These are phyloP conservation scores for Lophium mytilinum DNA, from an alignment of 495 filamentous ascomycete species.

Conservation along the genomic window DNA sequence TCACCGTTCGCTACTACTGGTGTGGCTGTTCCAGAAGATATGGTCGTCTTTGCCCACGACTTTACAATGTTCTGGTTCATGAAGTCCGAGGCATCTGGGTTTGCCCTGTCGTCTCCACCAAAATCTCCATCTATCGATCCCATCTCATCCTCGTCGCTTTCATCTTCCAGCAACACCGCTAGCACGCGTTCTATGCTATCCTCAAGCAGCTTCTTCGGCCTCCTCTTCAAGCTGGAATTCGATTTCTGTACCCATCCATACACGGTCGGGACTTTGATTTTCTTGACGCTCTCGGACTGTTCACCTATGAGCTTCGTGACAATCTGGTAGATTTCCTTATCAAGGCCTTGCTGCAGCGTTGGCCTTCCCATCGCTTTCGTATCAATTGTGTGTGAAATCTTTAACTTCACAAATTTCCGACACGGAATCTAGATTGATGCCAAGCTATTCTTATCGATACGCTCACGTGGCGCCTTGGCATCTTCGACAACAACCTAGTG, in stretches of 20 bases:
- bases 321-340: conserved; percentile 55
- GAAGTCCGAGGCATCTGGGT: conserved; percentile 46
- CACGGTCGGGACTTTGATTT: conserved; percentile 53
- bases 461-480: conserved; percentile 13
- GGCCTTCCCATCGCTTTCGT: conserved; percentile 14
- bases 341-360: conserved; percentile 27
- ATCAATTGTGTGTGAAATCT: no score
- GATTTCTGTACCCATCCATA: conserved; percentile 74
- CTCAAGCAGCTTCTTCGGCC: conserved; percentile 71
- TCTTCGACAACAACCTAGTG: background rate
- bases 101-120: conserved; percentile 18
- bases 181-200: conserved; percentile 82
- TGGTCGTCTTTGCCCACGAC: conserved; percentile 48
- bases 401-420: background rate
- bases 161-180: conserved; percentile 60
- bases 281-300: conserved; percentile 36
- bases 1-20: conserved; percentile 17
- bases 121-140: conserved; percentile 56
- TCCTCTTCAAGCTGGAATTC: conserved; percentile 74
- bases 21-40: conserved; percentile 24
- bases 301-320: conserved; percentile 65
- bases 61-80: conserved; percentile 69
- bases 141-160: conserved; percentile 44
- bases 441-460: conserved; percentile 8
- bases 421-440: background rate